A percentile compares a stretch with the other conserved stretches of the same genome.
phyloP scores from a whole-genome alignment of 139 green algal species.

The Picochlorum sp. region DNA sequence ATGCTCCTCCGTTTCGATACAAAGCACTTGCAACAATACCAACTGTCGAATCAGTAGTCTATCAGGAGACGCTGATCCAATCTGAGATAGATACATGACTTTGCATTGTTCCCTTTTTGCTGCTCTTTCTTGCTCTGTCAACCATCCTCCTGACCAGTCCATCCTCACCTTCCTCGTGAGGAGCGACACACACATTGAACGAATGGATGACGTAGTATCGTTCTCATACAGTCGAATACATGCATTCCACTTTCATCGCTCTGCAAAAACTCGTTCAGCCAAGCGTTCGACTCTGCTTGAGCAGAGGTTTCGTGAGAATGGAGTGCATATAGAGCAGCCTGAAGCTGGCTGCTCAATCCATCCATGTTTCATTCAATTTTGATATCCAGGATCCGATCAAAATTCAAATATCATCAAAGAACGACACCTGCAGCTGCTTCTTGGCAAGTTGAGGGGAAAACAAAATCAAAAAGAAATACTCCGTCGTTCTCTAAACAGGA shows the following conservation, averaged over 20 bases:
- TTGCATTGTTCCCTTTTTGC: not conserved
- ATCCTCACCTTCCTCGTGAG: slow-evolving; percentile 42
- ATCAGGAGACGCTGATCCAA: not conserved
- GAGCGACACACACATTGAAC: slow-evolving; percentile 52
- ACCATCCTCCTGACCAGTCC: slow-evolving; percentile 28
- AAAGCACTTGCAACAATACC: not conserved
- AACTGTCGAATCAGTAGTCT: not conserved
- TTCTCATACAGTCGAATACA: slow-evolving; percentile 31
- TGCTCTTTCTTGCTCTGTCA: not conserved
- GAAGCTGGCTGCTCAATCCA: slow-evolving; percentile 6
- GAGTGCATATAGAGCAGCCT: slow-evolving; percentile 30
- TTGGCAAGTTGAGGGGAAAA: no score
- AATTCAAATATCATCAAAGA: no score
- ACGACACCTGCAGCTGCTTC: no score
- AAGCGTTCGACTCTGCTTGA: slow-evolving; percentile 38
- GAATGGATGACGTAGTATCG: slow-evolving; percentile 21
- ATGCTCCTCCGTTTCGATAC: not conserved
- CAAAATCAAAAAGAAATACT: no score
- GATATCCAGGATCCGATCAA: no score
- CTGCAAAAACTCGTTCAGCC: slow-evolving; percentile 36
- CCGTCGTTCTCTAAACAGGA: no score
- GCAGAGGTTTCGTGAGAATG: slow-evolving; percentile 21
- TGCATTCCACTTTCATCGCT: slow-evolving; percentile 31
- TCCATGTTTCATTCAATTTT: no score
- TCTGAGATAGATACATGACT: not conserved